Percentiles rank a stretch among this genome's conserved stretches.
Conservation (phyloP, 257 asterid genomes). For the Nicotiana sylvestris region DNA sequence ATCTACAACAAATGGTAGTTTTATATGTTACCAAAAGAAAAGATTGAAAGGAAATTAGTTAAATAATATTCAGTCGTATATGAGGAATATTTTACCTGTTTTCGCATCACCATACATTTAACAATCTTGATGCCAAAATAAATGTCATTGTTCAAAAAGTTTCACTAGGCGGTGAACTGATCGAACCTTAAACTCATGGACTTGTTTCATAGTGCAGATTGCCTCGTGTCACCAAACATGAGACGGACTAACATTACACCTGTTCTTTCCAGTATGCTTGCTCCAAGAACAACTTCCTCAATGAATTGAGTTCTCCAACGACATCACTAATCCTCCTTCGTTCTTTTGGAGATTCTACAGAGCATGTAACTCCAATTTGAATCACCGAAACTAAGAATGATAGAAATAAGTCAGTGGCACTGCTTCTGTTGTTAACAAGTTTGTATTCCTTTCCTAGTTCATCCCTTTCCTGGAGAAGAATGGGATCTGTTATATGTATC, state of each 20-base stretch:
- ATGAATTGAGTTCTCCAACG: neutral
- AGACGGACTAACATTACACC: neutral
- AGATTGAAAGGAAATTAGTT: neutral
- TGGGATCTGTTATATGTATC: neutral
- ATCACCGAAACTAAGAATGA: neutral
- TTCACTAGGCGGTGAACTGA: neutral
- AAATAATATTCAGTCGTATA: neutral
- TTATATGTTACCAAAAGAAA: neutral
- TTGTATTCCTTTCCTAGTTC: neutral
- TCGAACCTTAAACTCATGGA: neutral
- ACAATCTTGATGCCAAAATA: neutral
- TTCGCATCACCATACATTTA: neutral
- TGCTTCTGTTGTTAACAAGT: neutral
- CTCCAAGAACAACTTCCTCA: conserved; percentile 10
- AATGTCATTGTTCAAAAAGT: neutral
- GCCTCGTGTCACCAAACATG: neutral
- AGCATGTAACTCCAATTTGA: neutral
- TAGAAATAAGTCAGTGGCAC: neutral
- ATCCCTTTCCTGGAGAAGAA: conserved; percentile 8
- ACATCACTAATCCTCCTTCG: neutral
- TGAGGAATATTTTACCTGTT: neutral
- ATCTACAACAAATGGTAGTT: neutral
- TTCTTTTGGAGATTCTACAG: neutral
- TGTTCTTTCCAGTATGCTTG: neutral
- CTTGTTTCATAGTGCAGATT: neutral